These are phyloP conservation scores for Mycena venus DNA, from an alignment of 768 basidiomycete species.

Conservation along the genomic window DNA sequence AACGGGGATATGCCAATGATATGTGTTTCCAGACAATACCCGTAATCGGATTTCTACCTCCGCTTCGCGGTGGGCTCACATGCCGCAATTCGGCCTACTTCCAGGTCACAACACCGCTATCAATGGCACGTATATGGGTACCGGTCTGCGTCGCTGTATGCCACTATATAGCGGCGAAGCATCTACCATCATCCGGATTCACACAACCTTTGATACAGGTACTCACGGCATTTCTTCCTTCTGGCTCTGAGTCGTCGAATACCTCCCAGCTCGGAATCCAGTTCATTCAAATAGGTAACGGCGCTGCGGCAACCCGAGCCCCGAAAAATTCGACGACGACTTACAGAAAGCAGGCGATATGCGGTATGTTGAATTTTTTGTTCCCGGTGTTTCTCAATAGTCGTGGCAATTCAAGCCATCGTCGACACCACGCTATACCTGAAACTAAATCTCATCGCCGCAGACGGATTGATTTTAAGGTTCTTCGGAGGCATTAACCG, in stretches of 20 bases:
- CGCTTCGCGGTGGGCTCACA: background rate
- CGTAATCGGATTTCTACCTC: conserved; percentile 19
- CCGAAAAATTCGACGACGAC: conserved; percentile 70
- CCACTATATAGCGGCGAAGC: background rate
- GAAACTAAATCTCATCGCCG: conserved; percentile 11
- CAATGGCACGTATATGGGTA: background rate
- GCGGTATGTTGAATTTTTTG: conserved; percentile 50
- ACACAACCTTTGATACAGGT: no score
- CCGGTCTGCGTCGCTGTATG: background rate
- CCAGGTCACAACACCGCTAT: background rate
- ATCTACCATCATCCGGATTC: no score
- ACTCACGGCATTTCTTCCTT: no score
- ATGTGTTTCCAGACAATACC: conserved; percentile 15
- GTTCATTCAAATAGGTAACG: conserved; percentile 78
- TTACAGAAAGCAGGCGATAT: conserved; percentile 56
- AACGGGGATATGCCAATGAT: conserved; percentile 16
- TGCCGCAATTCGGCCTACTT: background rate
- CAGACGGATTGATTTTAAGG: conserved; percentile 27
- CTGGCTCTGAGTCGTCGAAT: no score
- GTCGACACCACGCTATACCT: conserved; percentile 27
- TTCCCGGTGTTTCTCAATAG: background rate
- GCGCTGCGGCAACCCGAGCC: conserved; percentile 52
- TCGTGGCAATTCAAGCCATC: conserved; percentile 22
- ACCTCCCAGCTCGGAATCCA: conserved; percentile 77
- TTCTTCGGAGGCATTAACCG: conserved; percentile 30